These are phyloP conservation scores for Spathaspora arborariae DNA, from an alignment of 805 yeast genomes.

Conservation along the genomic window DNA sequence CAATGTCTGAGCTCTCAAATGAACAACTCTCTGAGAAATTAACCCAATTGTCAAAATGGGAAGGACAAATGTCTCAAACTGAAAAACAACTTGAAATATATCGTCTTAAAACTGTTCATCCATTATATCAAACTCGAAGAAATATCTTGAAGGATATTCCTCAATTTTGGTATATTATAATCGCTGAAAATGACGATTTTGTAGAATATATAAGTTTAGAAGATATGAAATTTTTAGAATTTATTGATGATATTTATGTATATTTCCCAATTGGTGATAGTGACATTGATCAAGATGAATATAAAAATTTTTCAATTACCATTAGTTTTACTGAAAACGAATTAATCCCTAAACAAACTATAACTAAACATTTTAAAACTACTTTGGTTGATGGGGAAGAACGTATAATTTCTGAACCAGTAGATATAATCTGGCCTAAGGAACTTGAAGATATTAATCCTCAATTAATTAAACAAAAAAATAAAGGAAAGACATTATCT, in stretches of 20 bases:
- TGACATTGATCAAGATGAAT: conserved; percentile 8
- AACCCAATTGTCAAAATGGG: conserved; percentile 52
- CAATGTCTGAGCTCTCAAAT: conserved; percentile 1
- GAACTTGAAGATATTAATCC: conserved; percentile 59
- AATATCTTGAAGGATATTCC: conserved; percentile 52
- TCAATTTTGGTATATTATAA: conserved; percentile 82
- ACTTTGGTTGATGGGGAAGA: conserved; percentile 53
- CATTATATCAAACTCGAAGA: conserved; percentile 57
- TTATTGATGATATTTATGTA: conserved; percentile 60
- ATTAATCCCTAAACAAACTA: conserved; percentile 51
- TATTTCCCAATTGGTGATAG: conserved; percentile 29
- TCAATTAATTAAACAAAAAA: conserved; percentile 35
- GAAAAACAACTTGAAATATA: conserved; percentile 58
- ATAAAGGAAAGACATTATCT: conserved; percentile 29
- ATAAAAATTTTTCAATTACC: conserved; percentile 57
- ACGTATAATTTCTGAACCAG: conserved; percentile 50
- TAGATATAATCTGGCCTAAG: conserved; percentile 64
- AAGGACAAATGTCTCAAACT: conserved; percentile 53
- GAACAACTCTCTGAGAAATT: conserved; percentile 18
- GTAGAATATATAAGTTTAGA: conserved; percentile 73
- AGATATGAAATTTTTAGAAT: conserved; percentile 73
- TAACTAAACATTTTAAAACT: conserved; percentile 57
- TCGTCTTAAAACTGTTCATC: conserved; percentile 50
- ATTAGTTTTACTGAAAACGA: conserved; percentile 49
- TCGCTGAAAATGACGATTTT: conserved; percentile 82